Evolutionary conservation across 2,329 filamentous ascomycete genomes (phyloP), one percentile per base, ranked within the genome.

Genomic region (Penicillium vulpinum): DNA sequence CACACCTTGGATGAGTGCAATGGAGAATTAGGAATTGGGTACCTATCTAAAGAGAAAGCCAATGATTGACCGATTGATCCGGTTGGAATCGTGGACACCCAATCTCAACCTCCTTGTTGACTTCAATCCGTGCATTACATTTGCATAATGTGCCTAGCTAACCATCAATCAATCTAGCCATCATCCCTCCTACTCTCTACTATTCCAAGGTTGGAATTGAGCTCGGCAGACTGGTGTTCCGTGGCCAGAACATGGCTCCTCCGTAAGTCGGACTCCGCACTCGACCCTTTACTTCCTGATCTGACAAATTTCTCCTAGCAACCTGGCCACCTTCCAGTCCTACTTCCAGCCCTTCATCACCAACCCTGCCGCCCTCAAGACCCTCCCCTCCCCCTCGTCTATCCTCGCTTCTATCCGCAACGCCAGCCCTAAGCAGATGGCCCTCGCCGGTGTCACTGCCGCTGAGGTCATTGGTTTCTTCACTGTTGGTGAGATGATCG

Each of bases 401-500:
- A 68, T 85, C 64, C 71, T 88, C 63, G 77, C 79, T 67, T 80
- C 80, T 65, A 75, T 90, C 71, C 86, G 90, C 73, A 89, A 86
- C 79, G 69, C 94, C 70, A 88, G 85, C 76, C 81, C 79, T 65
- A 82, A 86, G 67, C 88, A 96, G 77, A 75, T 93, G 67, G 83
- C 84, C 54, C 78, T 88, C 52, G 88, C 84, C 59, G 90, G 89
- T 67, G 89, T 99, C 58, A 81, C 97, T 61, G 78, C 83, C 46
- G 92, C 92, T 55, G 93, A 99, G 81, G 84, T 91, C 49, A 79
- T 99, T 66, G 94, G 94, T 60, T 99, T 99, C 85, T 99, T 97
- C 85, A 95, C 92, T 60, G 86, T 97, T 54, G 94, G 94, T 64
- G 92, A 97, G 84, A 97, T 99, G 77, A 87, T 99, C 70, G 94